These are phyloP conservation scores for Populus hybrid DNA, from an alignment of 441 rosid species.

Conservation along the genomic window DNA sequence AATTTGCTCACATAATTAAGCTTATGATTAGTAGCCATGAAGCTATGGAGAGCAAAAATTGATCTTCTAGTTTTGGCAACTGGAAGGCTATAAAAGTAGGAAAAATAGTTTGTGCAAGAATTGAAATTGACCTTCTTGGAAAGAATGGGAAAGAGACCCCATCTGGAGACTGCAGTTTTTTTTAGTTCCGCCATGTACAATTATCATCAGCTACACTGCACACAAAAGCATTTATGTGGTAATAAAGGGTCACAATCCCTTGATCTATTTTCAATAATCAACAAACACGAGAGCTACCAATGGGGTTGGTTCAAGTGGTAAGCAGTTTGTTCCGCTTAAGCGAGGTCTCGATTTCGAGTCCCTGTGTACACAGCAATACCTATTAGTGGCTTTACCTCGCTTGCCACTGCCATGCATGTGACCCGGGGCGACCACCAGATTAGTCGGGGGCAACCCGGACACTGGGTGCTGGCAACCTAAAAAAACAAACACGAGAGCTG, in stretches of 20 bases:
- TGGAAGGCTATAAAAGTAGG: neutral
- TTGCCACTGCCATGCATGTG: no score
- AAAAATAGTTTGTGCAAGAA: neutral
- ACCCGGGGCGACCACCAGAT: no score
- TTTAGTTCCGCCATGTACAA: conserved; percentile 23
- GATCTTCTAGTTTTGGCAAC: neutral
- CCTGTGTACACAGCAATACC: no score
- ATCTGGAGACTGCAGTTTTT: neutral
- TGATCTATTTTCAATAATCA: neutral
- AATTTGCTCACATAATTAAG: neutral
- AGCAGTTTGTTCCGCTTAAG: no score
- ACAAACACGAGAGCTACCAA: no score
- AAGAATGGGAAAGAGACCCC: neutral
- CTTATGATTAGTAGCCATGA: neutral
- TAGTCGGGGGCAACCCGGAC: no score
- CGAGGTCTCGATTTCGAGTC: no score
- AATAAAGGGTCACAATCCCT: neutral
- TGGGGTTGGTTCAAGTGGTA: no score
- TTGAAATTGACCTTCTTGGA: no score
- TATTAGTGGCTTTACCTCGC: no score
- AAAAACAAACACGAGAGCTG: no score
- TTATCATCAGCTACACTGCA: conserved; percentile 16
- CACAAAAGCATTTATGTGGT: conserved; percentile 15
- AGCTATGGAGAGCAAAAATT: neutral
- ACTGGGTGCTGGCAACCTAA: no score